Percentiles rank a stretch among this genome's conserved stretches.
Evolutionary conservation across 78 protist species (phyloP).

Genomic region (Tieghemostelium lacteum): DNA sequence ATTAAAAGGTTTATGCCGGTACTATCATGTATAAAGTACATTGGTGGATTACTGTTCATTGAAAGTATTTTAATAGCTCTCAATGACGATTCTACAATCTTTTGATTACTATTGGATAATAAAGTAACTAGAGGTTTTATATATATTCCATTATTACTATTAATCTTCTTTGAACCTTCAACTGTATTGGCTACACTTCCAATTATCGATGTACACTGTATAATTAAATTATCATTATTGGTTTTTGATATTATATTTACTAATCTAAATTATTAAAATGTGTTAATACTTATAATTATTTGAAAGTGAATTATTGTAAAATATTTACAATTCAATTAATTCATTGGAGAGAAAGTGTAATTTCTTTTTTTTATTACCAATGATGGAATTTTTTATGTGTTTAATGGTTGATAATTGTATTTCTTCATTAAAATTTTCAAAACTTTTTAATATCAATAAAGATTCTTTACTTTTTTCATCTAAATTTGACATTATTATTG

Average conservation of each 20-base stretch:
- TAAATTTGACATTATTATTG: no score
- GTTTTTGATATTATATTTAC: slow-evolving; percentile 30
- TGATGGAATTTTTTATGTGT: slow-evolving; percentile 47
- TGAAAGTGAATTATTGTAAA: no score
- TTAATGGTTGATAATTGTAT: slow-evolving; percentile 22
- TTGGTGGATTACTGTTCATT: slow-evolving; percentile 19
- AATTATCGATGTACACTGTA: slow-evolving; percentile 44
- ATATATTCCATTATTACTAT: slow-evolving; percentile 14
- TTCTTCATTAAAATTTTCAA: background rate
- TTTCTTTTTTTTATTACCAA: slow-evolving; percentile 55
- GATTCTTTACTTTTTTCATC: slow-evolving; percentile 16
- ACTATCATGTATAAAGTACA: slow-evolving; percentile 29
- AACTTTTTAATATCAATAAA: background rate
- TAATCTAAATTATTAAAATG: no score
- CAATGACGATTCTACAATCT: slow-evolving; percentile 62
- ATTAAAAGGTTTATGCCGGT: slow-evolving; percentile 42
- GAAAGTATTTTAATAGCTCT: slow-evolving; percentile 49
- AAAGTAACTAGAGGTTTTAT: slow-evolving; percentile 22
- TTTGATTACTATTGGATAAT: slow-evolving; percentile 43
- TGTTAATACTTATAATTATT: no score
- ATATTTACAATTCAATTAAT: no score
- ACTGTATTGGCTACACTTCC: slow-evolving; percentile 63
- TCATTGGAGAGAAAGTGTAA: no score
- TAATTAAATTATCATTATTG: slow-evolving; percentile 39
- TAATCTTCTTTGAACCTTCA: slow-evolving; percentile 27